phyloP scores from a whole-genome alignment of 306 rosid genomes.

The Geum urbanum region DNA sequence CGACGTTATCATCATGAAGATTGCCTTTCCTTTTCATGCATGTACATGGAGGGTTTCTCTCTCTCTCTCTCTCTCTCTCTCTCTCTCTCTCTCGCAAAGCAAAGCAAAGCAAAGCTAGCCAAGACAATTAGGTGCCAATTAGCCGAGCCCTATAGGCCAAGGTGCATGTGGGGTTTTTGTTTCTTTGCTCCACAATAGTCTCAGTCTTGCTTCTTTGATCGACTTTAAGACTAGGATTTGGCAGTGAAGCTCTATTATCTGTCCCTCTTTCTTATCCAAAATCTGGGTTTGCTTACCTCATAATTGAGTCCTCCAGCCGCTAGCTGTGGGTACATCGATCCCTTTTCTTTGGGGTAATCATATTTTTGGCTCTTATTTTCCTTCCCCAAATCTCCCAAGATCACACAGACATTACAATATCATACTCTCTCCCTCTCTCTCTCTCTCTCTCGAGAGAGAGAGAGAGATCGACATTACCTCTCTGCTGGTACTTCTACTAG shows the following conservation, averaged over 20 bases:
- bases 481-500: not conserved
- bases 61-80: constrained; percentile 18
- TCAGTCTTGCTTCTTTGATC: constrained; percentile 27
- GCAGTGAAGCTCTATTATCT: constrained; percentile 26
- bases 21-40: constrained; percentile 85
- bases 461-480: constrained; percentile 31
- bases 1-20: constrained; percentile 91
- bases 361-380: constrained; percentile 63
- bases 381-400: constrained; percentile 58
- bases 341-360: constrained; percentile 95
- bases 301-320: constrained; percentile 53
- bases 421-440: constrained; percentile 39
- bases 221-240: constrained; percentile 41
- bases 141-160: not conserved
- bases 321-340: constrained; percentile 31
- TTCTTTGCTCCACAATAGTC: constrained; percentile 34
- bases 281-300: constrained; percentile 71
- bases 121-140: constrained; percentile 8
- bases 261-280: constrained; percentile 38
- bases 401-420: constrained; percentile 72
- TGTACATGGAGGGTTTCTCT: constrained; percentile 34
- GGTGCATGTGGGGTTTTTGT: constrained; percentile 23
- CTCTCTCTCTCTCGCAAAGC: not conserved
- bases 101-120: not conserved
- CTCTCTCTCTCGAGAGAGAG: no score